Evolutionary conservation across 106 monocot genomes (phyloP).

Genomic region (Platanthera guangdongensis): DNA sequence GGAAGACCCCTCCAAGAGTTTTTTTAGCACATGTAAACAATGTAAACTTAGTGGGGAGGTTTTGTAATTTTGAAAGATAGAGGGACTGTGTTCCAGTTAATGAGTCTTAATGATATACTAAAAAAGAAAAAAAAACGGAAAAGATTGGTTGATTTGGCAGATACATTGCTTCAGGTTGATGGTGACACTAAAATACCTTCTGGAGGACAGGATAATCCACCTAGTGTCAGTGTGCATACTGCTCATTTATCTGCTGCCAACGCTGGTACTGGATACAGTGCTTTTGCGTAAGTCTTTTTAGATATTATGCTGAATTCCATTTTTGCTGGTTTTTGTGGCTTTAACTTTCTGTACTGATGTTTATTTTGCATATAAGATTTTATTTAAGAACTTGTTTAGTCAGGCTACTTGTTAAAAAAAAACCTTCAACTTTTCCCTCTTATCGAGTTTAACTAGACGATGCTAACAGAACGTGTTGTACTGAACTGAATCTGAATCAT

Average conservation of each 20-base stretch:
- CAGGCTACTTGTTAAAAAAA: neutral
- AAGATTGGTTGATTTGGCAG: neutral
- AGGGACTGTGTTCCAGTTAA: neutral
- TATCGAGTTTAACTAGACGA: too few relatives aligned
- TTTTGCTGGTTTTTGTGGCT: neutral
- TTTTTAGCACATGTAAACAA: slow-evolving; percentile 5
- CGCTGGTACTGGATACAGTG: slow-evolving; percentile 87
- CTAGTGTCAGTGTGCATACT: slow-evolving; percentile 36
- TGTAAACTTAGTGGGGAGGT: too few relatives aligned
- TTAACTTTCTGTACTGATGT: neutral
- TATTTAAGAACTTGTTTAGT: neutral
- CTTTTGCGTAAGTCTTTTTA: slow-evolving; percentile 73
- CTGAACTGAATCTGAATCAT: neutral
- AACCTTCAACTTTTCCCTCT: too few relatives aligned
- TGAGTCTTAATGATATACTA: too few relatives aligned
- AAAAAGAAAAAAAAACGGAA: neutral
- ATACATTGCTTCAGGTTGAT: slow-evolving; percentile 44
- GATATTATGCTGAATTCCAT: neutral
- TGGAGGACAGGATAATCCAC: slow-evolving; percentile 42
- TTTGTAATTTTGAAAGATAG: too few relatives aligned
- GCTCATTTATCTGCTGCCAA: slow-evolving; percentile 55
- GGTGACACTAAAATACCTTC: slow-evolving; percentile 47
- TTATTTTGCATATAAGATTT: neutral
- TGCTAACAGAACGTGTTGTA: neutral
- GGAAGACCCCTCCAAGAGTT: too few relatives aligned